Percentiles rank a stretch among this genome's conserved stretches.
phyloP scores from a whole-genome alignment of 495 filamentous ascomycete genomes.

The Penicillium pulvis region DNA sequence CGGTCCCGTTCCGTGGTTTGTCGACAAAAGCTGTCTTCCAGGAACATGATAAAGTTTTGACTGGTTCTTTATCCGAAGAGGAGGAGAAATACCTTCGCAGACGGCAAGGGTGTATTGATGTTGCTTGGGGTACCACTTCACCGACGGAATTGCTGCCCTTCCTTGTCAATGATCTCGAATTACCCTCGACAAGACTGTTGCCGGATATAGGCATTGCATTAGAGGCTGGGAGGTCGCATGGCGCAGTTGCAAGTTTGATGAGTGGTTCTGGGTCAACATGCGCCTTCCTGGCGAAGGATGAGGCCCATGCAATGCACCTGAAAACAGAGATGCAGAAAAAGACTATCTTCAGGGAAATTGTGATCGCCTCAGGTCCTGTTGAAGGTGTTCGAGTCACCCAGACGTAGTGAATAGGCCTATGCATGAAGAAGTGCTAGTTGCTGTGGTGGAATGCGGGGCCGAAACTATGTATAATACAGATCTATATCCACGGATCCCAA shows the following conservation, averaged over 20 bases:
- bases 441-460: too few relatives aligned
- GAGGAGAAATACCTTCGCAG: background rate
- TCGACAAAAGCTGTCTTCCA: conserved; percentile 13
- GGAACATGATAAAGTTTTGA: conserved; percentile 1
- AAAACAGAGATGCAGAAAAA: background rate
- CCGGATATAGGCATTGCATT: conserved; percentile 10
- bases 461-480: too few relatives aligned
- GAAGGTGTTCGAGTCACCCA: conserved; percentile 3
- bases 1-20: conserved; percentile 6
- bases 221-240: background rate
- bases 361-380: conserved; percentile 8
- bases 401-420: background rate
- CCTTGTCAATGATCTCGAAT: conserved; percentile 12
- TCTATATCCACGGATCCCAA: too few relatives aligned
- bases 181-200: conserved; percentile 3
- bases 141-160: background rate
- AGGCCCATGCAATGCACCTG: conserved; percentile 5
- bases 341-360: conserved; percentile 2
- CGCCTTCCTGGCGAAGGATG: conserved; percentile 10
- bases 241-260: conserved; percentile 7
- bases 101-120: conserved; percentile 1
- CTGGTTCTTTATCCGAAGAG: background rate
- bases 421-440: too few relatives aligned
- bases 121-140: conserved; percentile 2
- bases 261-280: conserved; percentile 16